phyloP scores from a whole-genome alignment of 176 grass and related monocot genomes.

The Zea luxurians region DNA sequence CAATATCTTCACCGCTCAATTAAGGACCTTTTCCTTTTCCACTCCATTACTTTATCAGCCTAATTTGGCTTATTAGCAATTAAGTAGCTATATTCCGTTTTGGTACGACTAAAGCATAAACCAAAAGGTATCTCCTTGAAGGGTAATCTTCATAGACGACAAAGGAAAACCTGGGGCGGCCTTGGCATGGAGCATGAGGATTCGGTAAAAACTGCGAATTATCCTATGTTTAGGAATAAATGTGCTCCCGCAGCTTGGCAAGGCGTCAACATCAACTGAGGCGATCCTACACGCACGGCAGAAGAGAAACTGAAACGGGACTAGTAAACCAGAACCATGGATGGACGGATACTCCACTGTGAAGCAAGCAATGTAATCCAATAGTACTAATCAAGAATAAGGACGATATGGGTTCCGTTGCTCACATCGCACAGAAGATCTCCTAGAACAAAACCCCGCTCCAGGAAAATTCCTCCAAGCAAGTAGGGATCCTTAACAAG shows the following conservation, averaged over 20 bases:
- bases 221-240: background rate
- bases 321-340: background rate
- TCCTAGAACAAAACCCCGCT: conserved; percentile 3
- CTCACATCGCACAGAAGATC: conserved; percentile 1
- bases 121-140: conserved; percentile 4
- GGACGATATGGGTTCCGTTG: conserved; percentile 1
- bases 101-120: background rate
- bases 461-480: conserved; percentile 17
- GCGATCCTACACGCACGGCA: background rate
- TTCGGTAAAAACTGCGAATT: background rate
- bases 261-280: background rate
- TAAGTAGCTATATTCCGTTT: conserved; percentile 11
- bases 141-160: background rate
- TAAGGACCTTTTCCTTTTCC: background rate
- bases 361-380: background rate
- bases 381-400: conserved; percentile 11
- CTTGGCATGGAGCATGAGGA: background rate
- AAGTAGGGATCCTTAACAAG: background rate
- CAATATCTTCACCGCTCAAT: background rate
- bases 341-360: background rate
- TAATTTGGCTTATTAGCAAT: conserved; percentile 32
- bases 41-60: background rate
- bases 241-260: background rate
- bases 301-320: background rate
- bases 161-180: background rate